Base-by-base conservation (phyloP, 1,139 yeast species). In the Scheffersomyces segobiensis region DNA sequence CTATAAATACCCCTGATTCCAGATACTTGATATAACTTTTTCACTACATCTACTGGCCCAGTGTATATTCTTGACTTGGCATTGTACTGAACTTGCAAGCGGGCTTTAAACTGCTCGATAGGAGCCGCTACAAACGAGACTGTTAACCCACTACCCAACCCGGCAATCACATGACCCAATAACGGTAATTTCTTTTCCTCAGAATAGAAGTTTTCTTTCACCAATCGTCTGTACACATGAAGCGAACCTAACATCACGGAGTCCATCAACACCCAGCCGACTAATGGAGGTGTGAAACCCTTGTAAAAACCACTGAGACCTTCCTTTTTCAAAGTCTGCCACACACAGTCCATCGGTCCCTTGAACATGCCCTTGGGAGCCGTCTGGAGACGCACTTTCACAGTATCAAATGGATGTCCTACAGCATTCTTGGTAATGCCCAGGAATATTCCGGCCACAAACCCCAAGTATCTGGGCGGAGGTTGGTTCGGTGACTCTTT, bases 101-200 rank as follows among this genome's bases (percentile, higher is more conserved):
- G 80, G 2, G 97, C 97, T 73, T 92, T 93, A 65, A 92, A 87
- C 66, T 90, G 90, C 72, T 93, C 98, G 6, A 93, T 89, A 1
- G 97, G 97, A 0, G 97, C 97, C 1, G 98, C 98, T 19, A 93
- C 95, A 75, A 93, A 89, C 52, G 96, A 88, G 10, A 93, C 97
- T 0, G 97, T 93, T 88, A 88, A 86, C 1, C 98, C 97, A 18
- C 96, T 87, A n/a, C 97, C 96, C 50, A 85, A 71, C 0, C 88
- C 88, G 0, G 97, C 95, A 18, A 88, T 73, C 46, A 89, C 81
- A 67, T 89, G 93, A 0, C 97, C 97, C 46, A 81, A 61, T 18
- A 91, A 71, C 1, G 97, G 97, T 61, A 93, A 75, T 66, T 84
- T 86, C 46, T 76, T 73, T 55, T 88, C 82, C 1, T 83, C 76